Evolutionary conservation across 1,139 yeast genomes (phyloP).

Genomic region (Kurtzmaniella natalensis): DNA sequence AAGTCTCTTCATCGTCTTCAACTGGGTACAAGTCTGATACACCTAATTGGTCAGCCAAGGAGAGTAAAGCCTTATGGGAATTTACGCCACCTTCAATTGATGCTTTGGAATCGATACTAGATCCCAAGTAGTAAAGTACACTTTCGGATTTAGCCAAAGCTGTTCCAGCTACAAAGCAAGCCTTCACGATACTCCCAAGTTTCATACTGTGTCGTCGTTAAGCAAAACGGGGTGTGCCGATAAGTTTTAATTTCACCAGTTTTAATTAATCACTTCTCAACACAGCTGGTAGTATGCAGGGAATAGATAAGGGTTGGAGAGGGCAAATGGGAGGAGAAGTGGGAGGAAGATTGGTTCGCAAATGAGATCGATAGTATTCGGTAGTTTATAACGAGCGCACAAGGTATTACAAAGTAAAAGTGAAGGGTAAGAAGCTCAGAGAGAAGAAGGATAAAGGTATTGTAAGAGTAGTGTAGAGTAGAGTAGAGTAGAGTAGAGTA

Average conservation of each 20-base stretch:
- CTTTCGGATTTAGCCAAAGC: conserved; percentile 3
- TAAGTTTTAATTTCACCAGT: not conserved
- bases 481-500: no score
- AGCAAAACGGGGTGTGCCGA: conserved; percentile 1
- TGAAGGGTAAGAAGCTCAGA: no score
- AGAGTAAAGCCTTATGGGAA: conserved; percentile 19
- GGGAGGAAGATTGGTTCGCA: not conserved
- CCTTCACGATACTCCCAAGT: conserved; percentile 2
- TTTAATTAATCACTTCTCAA: conserved; percentile 2
- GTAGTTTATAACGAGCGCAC: no score
- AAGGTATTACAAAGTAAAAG: no score
- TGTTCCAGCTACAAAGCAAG: conserved; percentile 1
- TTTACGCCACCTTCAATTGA: conserved; percentile 11
- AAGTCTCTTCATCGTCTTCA: conserved; percentile 25
- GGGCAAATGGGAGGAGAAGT: not conserved
- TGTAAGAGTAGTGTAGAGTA: no score
- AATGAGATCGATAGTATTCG: no score
- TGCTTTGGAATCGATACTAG: conserved; percentile 7
- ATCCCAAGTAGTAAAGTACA: conserved; percentile 18
- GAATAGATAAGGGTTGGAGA: conserved; percentile 3
- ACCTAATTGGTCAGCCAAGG: conserved; percentile 42
- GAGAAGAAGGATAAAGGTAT: no score
- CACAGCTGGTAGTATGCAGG: conserved; percentile 5
- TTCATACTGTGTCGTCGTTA: not conserved
- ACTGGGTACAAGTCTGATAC: conserved; percentile 30